A percentile compares a stretch with the other conserved stretches of the same genome.
Conservation (phyloP, 1,284 basidiomycete genomes). For the Boletus putidus region DNA sequence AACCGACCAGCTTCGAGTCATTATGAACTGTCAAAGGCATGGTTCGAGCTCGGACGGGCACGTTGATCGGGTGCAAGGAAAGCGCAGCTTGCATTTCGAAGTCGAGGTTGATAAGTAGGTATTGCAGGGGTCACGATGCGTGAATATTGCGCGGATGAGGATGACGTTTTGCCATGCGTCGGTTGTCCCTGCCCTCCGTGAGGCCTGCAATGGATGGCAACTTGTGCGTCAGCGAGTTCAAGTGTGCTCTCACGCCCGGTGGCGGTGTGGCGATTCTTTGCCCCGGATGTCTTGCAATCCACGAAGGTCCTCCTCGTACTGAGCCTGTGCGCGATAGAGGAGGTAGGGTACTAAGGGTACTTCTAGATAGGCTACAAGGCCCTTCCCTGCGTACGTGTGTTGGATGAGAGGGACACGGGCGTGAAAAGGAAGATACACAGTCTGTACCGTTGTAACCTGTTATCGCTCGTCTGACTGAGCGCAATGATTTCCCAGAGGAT, state of each 20-base stretch:
- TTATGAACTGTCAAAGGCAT: too few species aligned
- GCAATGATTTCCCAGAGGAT: constrained; percentile 82
- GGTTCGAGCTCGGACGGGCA: too few species aligned
- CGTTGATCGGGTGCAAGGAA: too few species aligned
- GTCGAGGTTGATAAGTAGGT: too few species aligned
- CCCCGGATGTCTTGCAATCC: constrained; percentile 69
- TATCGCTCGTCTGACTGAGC: constrained; percentile 61
- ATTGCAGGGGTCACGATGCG: too few species aligned
- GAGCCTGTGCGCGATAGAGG: constrained; percentile 72
- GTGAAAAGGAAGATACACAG: constrained; percentile 51
- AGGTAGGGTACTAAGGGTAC: constrained; percentile 81
- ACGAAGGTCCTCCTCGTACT: constrained; percentile 78
- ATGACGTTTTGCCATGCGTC: constrained; percentile 53
- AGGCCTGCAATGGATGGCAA: constrained; percentile 35
- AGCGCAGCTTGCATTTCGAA: too few species aligned
- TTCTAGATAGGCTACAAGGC: constrained; percentile 70
- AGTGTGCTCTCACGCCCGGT: constrained; percentile 65
- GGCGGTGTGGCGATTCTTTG: constrained; percentile 48
- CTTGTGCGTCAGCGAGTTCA: constrained; percentile 61
- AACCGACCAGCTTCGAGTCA: too few species aligned
- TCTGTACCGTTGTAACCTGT: constrained; percentile 67
- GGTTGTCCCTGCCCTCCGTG: constrained; percentile 19
- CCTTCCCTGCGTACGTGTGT: constrained; percentile 60
- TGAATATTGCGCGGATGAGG: too few species aligned
- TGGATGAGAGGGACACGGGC: not conserved